phyloP scores from a whole-genome alignment of 306 rosid species.

The Luffa aegyptiaca region DNA sequence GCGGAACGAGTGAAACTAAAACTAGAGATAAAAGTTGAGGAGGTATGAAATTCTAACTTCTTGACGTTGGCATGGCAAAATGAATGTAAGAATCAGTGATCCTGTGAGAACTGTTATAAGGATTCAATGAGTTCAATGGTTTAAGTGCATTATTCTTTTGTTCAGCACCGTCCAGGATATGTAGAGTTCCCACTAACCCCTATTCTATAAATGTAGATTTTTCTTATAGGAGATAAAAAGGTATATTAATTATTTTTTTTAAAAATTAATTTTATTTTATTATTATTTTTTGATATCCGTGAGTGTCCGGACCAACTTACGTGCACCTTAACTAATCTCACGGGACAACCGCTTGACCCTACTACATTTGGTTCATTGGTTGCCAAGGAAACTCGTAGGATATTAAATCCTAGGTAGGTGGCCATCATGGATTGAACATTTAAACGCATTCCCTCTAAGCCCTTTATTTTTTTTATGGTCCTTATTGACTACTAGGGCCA shows the following conservation, averaged over 20 bases:
- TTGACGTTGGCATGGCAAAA: not conserved
- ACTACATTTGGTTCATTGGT: too few species aligned
- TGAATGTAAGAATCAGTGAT: not conserved
- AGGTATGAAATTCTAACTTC: slow-evolving; percentile 32
- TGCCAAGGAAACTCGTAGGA: too few species aligned
- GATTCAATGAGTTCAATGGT: not conserved
- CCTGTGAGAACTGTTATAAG: not conserved
- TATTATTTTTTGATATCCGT: too few species aligned
- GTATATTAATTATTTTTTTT: not conserved
- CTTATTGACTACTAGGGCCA: too few species aligned
- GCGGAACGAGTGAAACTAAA: slow-evolving; percentile 80
- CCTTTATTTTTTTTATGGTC: too few species aligned
- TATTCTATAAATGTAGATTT: not conserved
- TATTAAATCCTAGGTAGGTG: too few species aligned
- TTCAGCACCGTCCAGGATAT: not conserved
- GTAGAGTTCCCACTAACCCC: not conserved
- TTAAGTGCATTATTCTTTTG: not conserved
- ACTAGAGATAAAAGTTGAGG: slow-evolving; percentile 80
- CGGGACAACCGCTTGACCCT: too few species aligned
- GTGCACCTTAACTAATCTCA: too few species aligned
- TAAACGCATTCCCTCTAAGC: too few species aligned
- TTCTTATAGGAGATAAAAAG: not conserved
- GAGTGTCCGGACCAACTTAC: too few species aligned
- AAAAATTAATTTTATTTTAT: too few species aligned
- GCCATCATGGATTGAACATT: too few species aligned